Base-by-base conservation (phyloP, 2,329 filamentous ascomycete species). In the Sporothrix protearum region DNA sequence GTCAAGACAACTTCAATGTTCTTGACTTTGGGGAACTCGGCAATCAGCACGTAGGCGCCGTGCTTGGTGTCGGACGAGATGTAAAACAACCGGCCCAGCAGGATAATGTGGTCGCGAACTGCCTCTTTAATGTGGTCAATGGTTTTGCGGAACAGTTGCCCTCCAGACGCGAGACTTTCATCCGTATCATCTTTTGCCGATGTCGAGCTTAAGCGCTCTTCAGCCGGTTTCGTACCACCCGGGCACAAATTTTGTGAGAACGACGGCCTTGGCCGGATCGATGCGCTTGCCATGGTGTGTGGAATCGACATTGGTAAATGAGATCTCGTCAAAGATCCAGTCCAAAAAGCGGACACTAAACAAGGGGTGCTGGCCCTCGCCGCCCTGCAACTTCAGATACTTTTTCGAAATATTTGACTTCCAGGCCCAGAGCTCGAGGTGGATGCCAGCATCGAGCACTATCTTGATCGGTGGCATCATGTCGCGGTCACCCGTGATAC, bases 371-470 rank as follows among this genome's bases (percentile, higher is more conserved):
- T 45, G 12, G 12, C 28, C n/a, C 25, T 33, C 10, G 39, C 47
- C 42, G 28, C 47, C 49, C 25, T 71, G 14, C 53, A 73, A 68
- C 28, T 67, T 66, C 16, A 73, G 55, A 71, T 74, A 76, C 39
- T 74, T 75, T 5, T 71, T 73, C 8, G 76, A 73, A 16, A 77
- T 73, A 39, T 72, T 72, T 12, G 74, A 73, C 57, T 73, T 64
- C 76, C 76, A 78, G 9, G 73, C 75, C 77, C 77, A 78, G 10
- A 78, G 73, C 73, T 78, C 77, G 1, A 78, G 76, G 5, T 67
- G 71, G 36, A 78, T 78, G 10, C 63, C 57, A 2, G 14, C 45
- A 8, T 73, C n/a, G 14, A 78, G 71, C 14, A 73, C 74, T 16
- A 47, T 57, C 33, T 63, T 68, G 42, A 78, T 71, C 0, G 76